These are phyloP conservation scores for Fraxinus angustifolia DNA, from an alignment of 305 asterid genomes.

Conservation along the genomic window DNA sequence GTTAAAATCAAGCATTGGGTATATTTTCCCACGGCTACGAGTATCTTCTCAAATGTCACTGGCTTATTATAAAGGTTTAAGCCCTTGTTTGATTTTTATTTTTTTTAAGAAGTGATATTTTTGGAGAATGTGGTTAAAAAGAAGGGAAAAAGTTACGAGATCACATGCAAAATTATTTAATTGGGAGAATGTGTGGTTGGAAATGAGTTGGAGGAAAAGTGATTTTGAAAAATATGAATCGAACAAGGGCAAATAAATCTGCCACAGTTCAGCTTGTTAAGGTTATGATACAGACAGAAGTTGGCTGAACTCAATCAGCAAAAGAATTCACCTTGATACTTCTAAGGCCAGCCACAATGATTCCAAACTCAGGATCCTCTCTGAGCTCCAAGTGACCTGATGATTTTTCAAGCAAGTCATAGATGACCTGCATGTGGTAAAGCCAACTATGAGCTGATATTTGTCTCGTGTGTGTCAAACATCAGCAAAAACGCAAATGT, in stretches of 20 bases:
- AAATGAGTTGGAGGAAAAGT: neutral
- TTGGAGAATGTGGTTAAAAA: no score
- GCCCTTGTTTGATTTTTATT: neutral
- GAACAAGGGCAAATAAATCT: neutral
- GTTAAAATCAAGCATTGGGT: slow-evolving; percentile 4
- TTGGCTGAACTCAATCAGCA: slow-evolving; percentile 9
- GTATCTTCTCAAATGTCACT: slow-evolving; percentile 10
- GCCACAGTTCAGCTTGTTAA: slow-evolving; percentile 4
- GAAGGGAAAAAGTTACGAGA: no score
- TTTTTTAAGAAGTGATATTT: neutral
- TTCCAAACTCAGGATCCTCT: slow-evolving; percentile 95
- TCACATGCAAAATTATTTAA: neutral
- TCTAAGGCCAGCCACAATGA: slow-evolving; percentile 86
- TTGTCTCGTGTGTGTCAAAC: neutral
- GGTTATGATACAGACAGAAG: slow-evolving; percentile 16
- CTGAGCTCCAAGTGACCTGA: slow-evolving; percentile 92
- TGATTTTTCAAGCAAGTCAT: slow-evolving; percentile 88
- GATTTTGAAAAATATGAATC: neutral
- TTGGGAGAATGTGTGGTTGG: neutral
- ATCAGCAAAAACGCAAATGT: slow-evolving; percentile 20
- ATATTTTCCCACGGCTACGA: slow-evolving; percentile 1
- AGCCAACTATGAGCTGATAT: slow-evolving; percentile 14
- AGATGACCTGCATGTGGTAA: slow-evolving; percentile 67
- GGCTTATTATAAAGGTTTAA: slow-evolving; percentile 2
- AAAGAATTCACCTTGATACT: slow-evolving; percentile 59